Evolutionary conservation across 805 yeast species (phyloP), one percentile per base, ranked within the genome.

Genomic region (Citeromyces nyonsensis): DNA sequence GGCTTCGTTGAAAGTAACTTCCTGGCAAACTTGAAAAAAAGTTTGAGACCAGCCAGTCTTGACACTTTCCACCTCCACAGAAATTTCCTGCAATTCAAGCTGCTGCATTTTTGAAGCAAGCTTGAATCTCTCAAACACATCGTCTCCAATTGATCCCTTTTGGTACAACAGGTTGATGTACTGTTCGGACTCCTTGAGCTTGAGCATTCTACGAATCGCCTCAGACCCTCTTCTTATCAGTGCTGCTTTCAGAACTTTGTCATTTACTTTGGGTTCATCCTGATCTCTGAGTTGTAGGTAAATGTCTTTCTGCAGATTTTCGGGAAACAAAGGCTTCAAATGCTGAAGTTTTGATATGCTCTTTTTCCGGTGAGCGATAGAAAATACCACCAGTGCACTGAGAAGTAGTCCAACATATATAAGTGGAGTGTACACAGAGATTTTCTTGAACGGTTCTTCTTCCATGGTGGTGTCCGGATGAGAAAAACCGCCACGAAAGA

Each of bases 1-100:
- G 1, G 95, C 95, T 55, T 81, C 88, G 50, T 88, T 91, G 54
- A 85, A 81, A 40, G 94, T 83, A 33, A 88, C 77, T 49, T 91
- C 96, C 50, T 80, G 88, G 29, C 86, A 77, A 10, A 76, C 67
- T 7, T 80, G 80, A 46, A 84, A 78, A 45, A 84, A 70, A 29
- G 66, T 56, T 40, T 69, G 78, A 6, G 77, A 72, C 95, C 95
- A 86, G 24, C 84, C 88, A 29, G 73, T 69, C 46, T 81, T 79
- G 40, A 69, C 58, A 11, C 56, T 41, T 49, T 82, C 84, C 28
- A 91, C 84, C 53, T 83, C 95, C 35, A 51, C 56, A 5, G 81
- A 75, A 30, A 84, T 62, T 37, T 77, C 86, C 51, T 73, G 69
- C 40, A 91, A 57, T 53, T 91, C 97, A 18, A 78, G 49, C 44